Evolutionary conservation across 73 alveolate species (phyloP), one percentile per base, ranked within the genome.

Genomic region (Paramecium pentaurelia): DNA sequence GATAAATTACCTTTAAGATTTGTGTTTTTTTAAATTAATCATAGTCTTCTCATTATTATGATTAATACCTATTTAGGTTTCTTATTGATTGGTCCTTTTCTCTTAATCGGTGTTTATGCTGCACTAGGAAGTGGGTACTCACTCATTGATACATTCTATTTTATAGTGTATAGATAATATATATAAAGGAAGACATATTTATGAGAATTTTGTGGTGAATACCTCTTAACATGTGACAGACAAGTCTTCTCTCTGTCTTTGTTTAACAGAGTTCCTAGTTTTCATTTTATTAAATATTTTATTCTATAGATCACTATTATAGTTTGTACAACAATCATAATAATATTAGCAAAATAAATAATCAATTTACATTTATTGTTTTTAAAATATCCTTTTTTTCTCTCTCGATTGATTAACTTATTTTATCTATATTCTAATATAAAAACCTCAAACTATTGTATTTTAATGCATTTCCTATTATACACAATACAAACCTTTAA

Each of bases 191-290:
- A 32, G 47, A 28, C 8, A 64, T 32, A 32, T 64, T 32, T 12
- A 28, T 64, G 84, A 64, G 70, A 54, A 54, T 14, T 64, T 64
- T 64, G 84, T 32, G 20, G 51, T 64, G 51, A 64, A 64, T 64
- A 64, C 84, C 84, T 64, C 84, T 64, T 64, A 34, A 64, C 84
- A 64, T 11, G 84, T 64, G 42, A 64, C 84, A 64, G 84, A 64
- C 84, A 32, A 34, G 47, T 64, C 84, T 64, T 64, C 84, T 64
- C 47, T 64, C 9, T 64, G 47, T 42, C 28, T 64, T 64, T 64
- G 47, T 64, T 54, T 28, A 64, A 16, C 84, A 64, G 84, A 64
- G 28, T 64, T 64, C 84, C 84, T 64, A 32, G 84, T 64, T 64
- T 64, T 64, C 84, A 64, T 64, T 64, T 64, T 32, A 64, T 64